Base-by-base conservation (phyloP, 495 filamentous ascomycete species). In the Cercophora scortea region DNA sequence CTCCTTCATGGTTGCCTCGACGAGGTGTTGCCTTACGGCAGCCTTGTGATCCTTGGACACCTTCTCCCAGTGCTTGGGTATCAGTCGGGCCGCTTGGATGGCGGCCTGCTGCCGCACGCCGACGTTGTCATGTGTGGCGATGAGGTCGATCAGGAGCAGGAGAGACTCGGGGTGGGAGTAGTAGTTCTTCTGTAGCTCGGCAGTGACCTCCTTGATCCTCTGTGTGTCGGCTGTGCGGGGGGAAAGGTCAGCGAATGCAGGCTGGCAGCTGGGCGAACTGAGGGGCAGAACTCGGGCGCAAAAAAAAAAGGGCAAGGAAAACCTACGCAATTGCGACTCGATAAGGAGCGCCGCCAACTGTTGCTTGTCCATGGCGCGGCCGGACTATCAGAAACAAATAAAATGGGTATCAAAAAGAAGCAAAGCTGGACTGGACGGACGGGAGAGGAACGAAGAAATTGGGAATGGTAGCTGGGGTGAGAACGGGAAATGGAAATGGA, bases 61-160 rank as follows among this genome's bases (percentile, higher is more conserved):
- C 66, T 89, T 82, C 42, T 73, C 75, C 93, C 93, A 98, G 70
- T 95, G 90, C 76, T 90, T 95, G 54, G 79, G 69, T 16, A 96
- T 87, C 32, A 94, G 75, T 51, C 84, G 80, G 32, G 88, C 77
- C 16, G 87, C 84, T 72, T 96, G 89, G 45, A 97, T 88, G 44
- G 93, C 88, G 34, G 94, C 89, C 50, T 92, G 77, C 71, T 97
- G 94, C 50, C 89, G 84, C 12, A 96, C 74, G 55, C 85, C 79
- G 7, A 79, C 57, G 54, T 86, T 78, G 40, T 83, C 72, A 64
- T 95, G 84, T 40, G 82, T 83, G 32, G 85, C 84, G 50, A 94
- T 78, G 58, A 96, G 79, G 63, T 95, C 89, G 46, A 97, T 77
- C 34, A 98, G 85, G 60, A 87, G 77, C 25, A 88, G 75, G 8